phyloP scores from a whole-genome alignment of 176 grass and related monocot genomes.

The Cenchrus fungigraminus region DNA sequence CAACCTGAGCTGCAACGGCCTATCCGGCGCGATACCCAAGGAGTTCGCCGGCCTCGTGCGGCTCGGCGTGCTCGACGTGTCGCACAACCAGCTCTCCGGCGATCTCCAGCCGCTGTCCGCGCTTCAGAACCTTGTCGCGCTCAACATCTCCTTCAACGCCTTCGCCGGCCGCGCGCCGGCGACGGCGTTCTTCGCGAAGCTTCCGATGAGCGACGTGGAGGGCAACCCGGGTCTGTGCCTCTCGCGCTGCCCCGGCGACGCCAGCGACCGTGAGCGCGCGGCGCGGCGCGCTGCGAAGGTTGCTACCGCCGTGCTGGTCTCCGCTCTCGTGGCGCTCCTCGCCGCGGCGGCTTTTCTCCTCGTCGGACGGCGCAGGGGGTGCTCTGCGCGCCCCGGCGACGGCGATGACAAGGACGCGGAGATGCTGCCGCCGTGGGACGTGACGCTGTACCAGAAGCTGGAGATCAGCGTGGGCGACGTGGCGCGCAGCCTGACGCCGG shows the following conservation, averaged over 20 bases:
- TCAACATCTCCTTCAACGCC: constrained; percentile 73
- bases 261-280: constrained; percentile 10
- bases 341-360: constrained; percentile 42
- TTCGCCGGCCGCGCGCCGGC: constrained; percentile 63
- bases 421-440: constrained; percentile 86
- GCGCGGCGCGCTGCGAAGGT: constrained; percentile 50
- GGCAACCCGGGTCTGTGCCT: constrained; percentile 78
- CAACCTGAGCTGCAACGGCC: constrained; percentile 75
- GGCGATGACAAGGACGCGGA: constrained; percentile 76
- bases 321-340: constrained; percentile 51
- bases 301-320: constrained; percentile 60
- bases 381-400: background rate
- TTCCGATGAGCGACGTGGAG: constrained; percentile 71
- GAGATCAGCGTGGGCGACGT: constrained; percentile 84
- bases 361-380: constrained; percentile 11
- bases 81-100: constrained; percentile 65
- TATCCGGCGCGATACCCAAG: constrained; percentile 62
- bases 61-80: constrained; percentile 62
- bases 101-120: constrained; percentile 60
- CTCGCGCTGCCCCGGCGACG: constrained; percentile 57
- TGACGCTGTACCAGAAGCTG: constrained; percentile 95
- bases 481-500: constrained; percentile 62
- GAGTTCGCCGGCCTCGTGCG: constrained; percentile 55
- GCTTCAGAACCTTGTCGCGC: constrained; percentile 64
- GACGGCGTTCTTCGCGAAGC: constrained; percentile 82